A percentile compares a stretch with the other conserved stretches of the same genome.
Evolutionary conservation across 2,329 filamentous ascomycete species (phyloP).

Genomic region (Mycocentrospora acerina): DNA sequence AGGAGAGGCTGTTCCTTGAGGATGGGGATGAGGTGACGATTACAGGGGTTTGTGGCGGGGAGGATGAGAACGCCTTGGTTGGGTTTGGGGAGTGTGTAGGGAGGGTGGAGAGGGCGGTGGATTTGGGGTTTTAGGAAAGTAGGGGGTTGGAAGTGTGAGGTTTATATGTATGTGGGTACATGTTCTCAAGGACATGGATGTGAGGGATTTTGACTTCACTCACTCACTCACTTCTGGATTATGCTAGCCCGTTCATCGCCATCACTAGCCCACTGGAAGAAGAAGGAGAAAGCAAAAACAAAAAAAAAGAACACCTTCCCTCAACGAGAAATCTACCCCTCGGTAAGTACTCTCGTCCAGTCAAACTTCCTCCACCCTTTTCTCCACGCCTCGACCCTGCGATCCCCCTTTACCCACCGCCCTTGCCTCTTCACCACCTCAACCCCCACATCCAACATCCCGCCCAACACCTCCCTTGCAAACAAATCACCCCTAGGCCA

Average conservation of each 20-base stretch:
- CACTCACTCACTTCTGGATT: too few relatives aligned
- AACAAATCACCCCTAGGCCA: slow-evolving; percentile 95
- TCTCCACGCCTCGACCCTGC: slow-evolving; percentile 73
- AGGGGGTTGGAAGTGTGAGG: too few relatives aligned
- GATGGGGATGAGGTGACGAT: slow-evolving; percentile 73
- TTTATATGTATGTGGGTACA: too few relatives aligned
- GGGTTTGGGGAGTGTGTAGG: slow-evolving; percentile 76
- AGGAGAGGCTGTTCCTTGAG: slow-evolving; percentile 69
- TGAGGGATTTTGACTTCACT: too few relatives aligned
- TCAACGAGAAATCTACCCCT: too few relatives aligned
- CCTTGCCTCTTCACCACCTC: slow-evolving; percentile 90
- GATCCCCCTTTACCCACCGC: slow-evolving; percentile 71
- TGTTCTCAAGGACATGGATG: too few relatives aligned
- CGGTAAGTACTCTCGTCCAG: slow-evolving; percentile 69
- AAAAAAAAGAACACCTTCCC: too few relatives aligned
- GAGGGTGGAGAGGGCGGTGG: slow-evolving; percentile 52
- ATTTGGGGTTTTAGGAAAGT: slow-evolving; percentile 12
- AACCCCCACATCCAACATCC: slow-evolving; percentile 81
- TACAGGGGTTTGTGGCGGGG: slow-evolving; percentile 65
- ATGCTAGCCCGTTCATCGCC: too few relatives aligned
- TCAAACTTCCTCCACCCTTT: slow-evolving; percentile 92
- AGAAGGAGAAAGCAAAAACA: too few relatives aligned
- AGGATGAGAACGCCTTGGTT: slow-evolving; percentile 64
- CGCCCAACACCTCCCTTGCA: slow-evolving; percentile 85
- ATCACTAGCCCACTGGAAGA: too few relatives aligned